Conservation (phyloP, 805 yeast genomes). For the Ogataea nakhonphanomensis region DNA sequence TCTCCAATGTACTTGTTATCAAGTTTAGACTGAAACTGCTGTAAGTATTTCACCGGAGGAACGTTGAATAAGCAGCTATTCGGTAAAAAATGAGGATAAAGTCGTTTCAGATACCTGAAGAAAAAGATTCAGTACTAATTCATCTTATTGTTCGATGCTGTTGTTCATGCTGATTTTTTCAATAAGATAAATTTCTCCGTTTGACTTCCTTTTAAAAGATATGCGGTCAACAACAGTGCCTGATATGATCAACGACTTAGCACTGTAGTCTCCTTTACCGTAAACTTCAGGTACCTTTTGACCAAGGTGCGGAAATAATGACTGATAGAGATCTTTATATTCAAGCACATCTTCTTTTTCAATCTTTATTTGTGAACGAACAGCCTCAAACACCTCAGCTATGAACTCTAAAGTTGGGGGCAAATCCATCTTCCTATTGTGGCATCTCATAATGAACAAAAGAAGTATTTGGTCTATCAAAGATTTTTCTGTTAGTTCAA, state of each 20-base stretch:
- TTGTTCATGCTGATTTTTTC: constrained; percentile 7
- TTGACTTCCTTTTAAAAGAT: constrained; percentile 27
- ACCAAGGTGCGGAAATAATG: constrained; percentile 45
- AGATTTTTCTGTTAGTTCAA: constrained; percentile 45
- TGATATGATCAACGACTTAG: constrained; percentile 44
- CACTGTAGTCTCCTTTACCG: constrained; percentile 46
- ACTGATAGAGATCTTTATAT: constrained; percentile 48
- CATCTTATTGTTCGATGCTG: too few relatives aligned
- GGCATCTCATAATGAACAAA: constrained; percentile 60
- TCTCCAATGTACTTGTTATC: too few relatives aligned
- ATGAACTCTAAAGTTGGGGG: constrained; percentile 52
- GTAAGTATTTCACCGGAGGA: too few relatives aligned
- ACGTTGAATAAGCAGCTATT: too few relatives aligned
- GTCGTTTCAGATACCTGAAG: too few relatives aligned
- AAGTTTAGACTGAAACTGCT: too few relatives aligned
- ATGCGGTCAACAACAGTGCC: constrained; percentile 32
- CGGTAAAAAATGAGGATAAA: too few relatives aligned
- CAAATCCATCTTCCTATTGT: constrained; percentile 37
- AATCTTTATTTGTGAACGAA: constrained; percentile 34
- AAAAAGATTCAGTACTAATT: too few relatives aligned
- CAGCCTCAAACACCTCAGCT: constrained; percentile 21
- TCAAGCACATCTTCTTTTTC: constrained; percentile 53
- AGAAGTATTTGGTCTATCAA: constrained; percentile 57
- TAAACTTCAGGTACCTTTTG: constrained; percentile 44
- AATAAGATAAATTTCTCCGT: constrained; percentile 25